These are phyloP conservation scores for Neofusicoccum parvum DNA, from an alignment of 2,329 filamentous ascomycete genomes.

Conservation along the genomic window DNA sequence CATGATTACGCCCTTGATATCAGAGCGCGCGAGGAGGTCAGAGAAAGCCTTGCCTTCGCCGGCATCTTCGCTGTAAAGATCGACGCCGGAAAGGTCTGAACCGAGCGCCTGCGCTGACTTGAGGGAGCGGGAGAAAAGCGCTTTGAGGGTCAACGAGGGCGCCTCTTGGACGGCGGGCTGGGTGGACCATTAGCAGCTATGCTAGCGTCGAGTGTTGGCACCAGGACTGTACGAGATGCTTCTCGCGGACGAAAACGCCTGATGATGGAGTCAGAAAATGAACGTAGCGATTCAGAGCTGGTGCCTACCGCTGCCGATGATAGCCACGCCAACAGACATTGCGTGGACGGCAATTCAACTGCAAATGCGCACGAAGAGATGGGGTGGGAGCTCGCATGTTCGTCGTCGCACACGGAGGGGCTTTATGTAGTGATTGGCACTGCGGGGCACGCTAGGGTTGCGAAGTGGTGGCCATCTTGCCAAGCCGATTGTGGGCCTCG, in stretches of 20 bases:
- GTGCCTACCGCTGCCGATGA: slow-evolving; percentile 59
- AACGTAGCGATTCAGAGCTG: not conserved
- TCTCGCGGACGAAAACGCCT: slow-evolving; percentile 62
- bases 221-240: slow-evolving; percentile 57
- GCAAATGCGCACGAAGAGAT: too few species aligned
- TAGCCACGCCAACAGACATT: slow-evolving; percentile 56
- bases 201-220: not conserved
- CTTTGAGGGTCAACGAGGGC: slow-evolving; percentile 60
- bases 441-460: slow-evolving; percentile 3
- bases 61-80: slow-evolving; percentile 62
- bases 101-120: slow-evolving; percentile 56
- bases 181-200: not conserved
- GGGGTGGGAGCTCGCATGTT: not conserved
- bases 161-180: slow-evolving; percentile 62
- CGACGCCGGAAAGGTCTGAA: slow-evolving; percentile 45
- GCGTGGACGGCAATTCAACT: not conserved
- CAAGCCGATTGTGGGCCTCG: not conserved
- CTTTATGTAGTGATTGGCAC: not conserved
- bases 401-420: not conserved
- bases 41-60: slow-evolving; percentile 50
- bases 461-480: not conserved
- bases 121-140: slow-evolving; percentile 66
- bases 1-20: slow-evolving; percentile 60
- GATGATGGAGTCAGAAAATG: slow-evolving; percentile 1
- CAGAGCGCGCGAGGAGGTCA: slow-evolving; percentile 56